Percentiles rank a stretch among this genome's conserved stretches.
Evolutionary conservation across 306 rosid genomes (phyloP).

Genomic region (Hippophae rhamnoides): DNA sequence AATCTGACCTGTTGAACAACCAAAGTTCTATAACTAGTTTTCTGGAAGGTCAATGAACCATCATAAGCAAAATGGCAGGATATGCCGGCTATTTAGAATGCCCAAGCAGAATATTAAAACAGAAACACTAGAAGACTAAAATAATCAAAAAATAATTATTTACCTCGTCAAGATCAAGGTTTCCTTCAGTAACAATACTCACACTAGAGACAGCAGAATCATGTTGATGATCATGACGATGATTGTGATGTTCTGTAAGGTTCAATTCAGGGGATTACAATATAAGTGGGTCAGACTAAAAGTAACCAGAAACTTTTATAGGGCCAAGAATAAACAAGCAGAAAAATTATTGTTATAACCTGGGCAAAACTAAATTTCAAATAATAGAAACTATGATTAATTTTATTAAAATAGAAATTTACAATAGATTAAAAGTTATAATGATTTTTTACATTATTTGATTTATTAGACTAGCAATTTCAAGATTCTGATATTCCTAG

Average conservation of each 20-base stretch:
- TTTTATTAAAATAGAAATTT: no score
- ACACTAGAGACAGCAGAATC: conserved; percentile 79
- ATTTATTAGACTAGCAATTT: no score
- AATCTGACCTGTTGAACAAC: no score
- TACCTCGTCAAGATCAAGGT: conserved; percentile 86
- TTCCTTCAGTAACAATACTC: conserved; percentile 74
- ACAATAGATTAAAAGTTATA: no score
- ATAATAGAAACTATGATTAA: no score
- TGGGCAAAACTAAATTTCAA: no score
- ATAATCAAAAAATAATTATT: conserved; percentile 1
- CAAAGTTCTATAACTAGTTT: no score
- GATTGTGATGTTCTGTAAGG: conserved; percentile 43
- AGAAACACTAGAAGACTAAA: not conserved
- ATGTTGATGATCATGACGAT: conserved; percentile 53
- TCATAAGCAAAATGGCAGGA: not conserved
- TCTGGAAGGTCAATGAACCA: no score
- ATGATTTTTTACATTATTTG: no score
- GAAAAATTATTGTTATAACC: not conserved
- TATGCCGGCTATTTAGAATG: not conserved
- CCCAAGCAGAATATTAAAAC: not conserved
- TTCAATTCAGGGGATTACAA: conserved; percentile 16
- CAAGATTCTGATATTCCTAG: no score
- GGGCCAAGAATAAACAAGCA: not conserved
- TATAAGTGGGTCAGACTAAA: conserved; percentile 4
- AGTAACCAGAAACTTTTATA: not conserved